Percentiles rank a stretch among this genome's conserved stretches.
Evolutionary conservation across 2,329 filamentous ascomycete genomes (phyloP).

Genomic region (Pezicula carpinea): DNA sequence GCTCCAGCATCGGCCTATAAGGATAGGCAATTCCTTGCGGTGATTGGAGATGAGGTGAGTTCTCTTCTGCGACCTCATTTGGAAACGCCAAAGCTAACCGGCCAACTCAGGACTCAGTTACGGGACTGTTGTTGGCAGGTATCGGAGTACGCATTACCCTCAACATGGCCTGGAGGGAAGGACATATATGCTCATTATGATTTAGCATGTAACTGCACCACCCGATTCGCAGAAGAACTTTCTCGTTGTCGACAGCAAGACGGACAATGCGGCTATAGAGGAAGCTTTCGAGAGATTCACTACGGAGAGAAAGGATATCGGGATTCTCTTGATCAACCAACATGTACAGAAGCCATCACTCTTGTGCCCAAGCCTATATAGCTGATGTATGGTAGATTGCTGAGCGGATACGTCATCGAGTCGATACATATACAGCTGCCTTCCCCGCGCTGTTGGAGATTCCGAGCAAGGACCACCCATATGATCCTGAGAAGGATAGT

Average conservation of each 20-base stretch:
- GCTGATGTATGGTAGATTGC: slow-evolving; percentile 60
- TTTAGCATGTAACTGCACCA: slow-evolving; percentile 81
- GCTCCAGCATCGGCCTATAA: slow-evolving; percentile 57
- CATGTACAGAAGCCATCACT: slow-evolving; percentile 56
- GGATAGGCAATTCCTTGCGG: slow-evolving; percentile 92
- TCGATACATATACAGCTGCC: slow-evolving; percentile 88
- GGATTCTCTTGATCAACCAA: slow-evolving; percentile 94
- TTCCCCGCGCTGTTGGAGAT: slow-evolving; percentile 98
- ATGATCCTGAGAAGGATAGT: slow-evolving; percentile 98
- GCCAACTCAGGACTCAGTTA: slow-evolving; percentile 79
- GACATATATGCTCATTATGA: slow-evolving; percentile 10
- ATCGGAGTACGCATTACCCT: slow-evolving; percentile 83
- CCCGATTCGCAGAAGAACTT: slow-evolving; percentile 96
- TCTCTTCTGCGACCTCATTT: neutral
- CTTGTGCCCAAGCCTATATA: neutral
- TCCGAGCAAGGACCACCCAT: slow-evolving; percentile 97
- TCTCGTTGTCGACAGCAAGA: slow-evolving; percentile 92
- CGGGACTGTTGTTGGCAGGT: slow-evolving; percentile 88
- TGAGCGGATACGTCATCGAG: slow-evolving; percentile 83
- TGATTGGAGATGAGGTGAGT: slow-evolving; percentile 90
- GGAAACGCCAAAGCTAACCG: slow-evolving; percentile 15
- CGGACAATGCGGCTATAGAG: slow-evolving; percentile 83
- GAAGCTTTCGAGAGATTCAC: slow-evolving; percentile 87
- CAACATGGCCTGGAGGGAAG: neutral
- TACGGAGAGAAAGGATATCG: slow-evolving; percentile 88